Evolutionary conservation across 306 rosid species (phyloP), one percentile per base, ranked within the genome.

Genomic region (Quercus rubra): DNA sequence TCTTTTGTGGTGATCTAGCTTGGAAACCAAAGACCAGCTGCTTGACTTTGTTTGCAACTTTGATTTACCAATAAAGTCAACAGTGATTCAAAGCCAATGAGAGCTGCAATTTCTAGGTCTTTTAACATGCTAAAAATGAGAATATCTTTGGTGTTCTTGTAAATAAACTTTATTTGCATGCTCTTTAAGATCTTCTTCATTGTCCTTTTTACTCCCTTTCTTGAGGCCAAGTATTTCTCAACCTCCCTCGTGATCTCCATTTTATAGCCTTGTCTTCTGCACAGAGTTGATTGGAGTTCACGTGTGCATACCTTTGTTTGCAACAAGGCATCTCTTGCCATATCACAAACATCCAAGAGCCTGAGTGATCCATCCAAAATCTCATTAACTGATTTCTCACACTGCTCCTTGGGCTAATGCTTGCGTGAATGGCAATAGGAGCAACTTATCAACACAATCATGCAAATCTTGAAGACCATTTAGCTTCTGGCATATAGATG

Each of bases 21-120:
- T 83, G 8, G 87, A 86, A 77, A 86, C 87, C 78, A 86, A 86
- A 14, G 82, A 77, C 89, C 86, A 80, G 23, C 83, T 82, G 52
- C 85, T 80, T 15, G 76, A 21, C 57, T 80, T 83, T 17, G 78
- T 77, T 74, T 74, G 76, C 7, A 58, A 58, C 64, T 58, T 58
- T 10, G 82, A 70, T 43, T 73, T 84, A 63, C 78, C 77, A 11
- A 86, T 74, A 20, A 83, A 3, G 78, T 57, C 73, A 86, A 30
- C 20, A 77, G 21, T 54, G 89, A 80, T 69, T 83, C 83, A 54
- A 83, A 69, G n/a, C 74, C 75, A 5, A 81, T 63, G 68, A 83
- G 78, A 41, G 83, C 80, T 23, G 43, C 75, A 28, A 51, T 75
- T 71, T 83, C 83, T 78, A 80, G 83, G 78, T 74, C 85, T 74